phyloP scores from a whole-genome alignment of 352 stramenopile species.

The Plasmopara muralis region DNA sequence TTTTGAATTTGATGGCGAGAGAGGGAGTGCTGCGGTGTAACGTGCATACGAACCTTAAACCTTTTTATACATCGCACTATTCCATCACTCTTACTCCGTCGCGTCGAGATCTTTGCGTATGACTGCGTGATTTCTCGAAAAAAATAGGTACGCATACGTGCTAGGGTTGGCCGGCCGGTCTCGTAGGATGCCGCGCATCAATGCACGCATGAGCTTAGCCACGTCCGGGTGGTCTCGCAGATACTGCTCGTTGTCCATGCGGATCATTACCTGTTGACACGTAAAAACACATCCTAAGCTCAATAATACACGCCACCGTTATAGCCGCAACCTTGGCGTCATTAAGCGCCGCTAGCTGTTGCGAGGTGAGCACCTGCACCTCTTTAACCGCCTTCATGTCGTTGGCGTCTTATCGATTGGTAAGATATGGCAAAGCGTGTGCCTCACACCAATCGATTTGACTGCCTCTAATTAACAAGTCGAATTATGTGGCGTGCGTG shows the following conservation, averaged over 20 bases:
- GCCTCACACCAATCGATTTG: constrained; percentile 9
- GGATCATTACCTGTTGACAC: constrained; percentile 44
- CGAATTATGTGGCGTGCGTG: constrained; percentile 52
- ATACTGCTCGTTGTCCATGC: constrained; percentile 67
- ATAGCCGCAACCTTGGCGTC: constrained; percentile 40
- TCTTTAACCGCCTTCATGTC: constrained; percentile 1
- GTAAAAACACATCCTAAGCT: no score
- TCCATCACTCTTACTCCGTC: no score
- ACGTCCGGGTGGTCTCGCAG: constrained; percentile 57
- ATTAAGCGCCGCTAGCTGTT: constrained; percentile 61
- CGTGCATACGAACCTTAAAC: no score
- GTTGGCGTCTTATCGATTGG: constrained; percentile 8
- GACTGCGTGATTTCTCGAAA: constrained; percentile 23
- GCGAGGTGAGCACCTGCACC: constrained; percentile 53
- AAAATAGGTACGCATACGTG: constrained; percentile 53
- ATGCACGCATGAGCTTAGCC: constrained; percentile 45
- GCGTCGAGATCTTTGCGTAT: no score
- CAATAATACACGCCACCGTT: no score
- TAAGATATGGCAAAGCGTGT: constrained; percentile 5
- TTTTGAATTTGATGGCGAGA: constrained; percentile 18
- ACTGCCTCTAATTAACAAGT: not conserved
- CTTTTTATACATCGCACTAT: no score
- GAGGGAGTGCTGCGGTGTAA: no score
- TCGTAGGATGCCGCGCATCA: constrained; percentile 50
- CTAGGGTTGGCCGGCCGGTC: constrained; percentile 43